Base-by-base conservation (phyloP, 1,139 yeast species). In the Kurtzmaniella quercitrusa region DNA sequence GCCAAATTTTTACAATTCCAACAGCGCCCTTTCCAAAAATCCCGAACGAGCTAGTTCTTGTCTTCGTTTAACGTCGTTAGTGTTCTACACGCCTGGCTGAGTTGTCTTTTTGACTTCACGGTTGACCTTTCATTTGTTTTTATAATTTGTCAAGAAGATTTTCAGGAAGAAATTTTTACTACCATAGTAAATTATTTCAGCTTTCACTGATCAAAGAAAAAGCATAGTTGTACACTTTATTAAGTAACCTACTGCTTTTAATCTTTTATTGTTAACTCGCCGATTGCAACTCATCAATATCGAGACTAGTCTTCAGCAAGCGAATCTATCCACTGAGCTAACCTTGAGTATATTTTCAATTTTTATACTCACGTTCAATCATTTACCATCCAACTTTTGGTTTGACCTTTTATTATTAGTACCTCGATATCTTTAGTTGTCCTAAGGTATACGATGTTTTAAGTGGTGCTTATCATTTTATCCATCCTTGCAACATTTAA, bases 41-140 rank as follows among this genome's bases (percentile, higher is more conserved):
- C 14, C 22, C 23, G 37, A 34, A 34, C 37, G 37, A 34, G 26
- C 26, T 34, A 19, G 37, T 34, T 34, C 37, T 34, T 34, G 26
- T 34, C 15, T 20, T 20, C 37, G 17, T 34, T 34, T 20, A 34
- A n/a, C 37, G 22, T 34, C 15, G 26, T 18, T 34, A 9, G 9
- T 19, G 37, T 18, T 34, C 16, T 20, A 17, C 37, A 17, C 37
- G 12, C 37, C 37, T 34, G 21, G 26, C 37, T 34, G 37, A 20
- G 37, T 34, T 19, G 37, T 34, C 37, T 19, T 34, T 14, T 34
- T 14, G 37, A 34, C 37, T 34, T 34, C 37, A 19, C 22, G 22
- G 37, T 19, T 34, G 17, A 4, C 23, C 26, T 34, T 34, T 34
- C 34, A 30, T 30, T 30, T 30, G 16, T 30, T 14, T 5, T 26